phyloP scores from a whole-genome alignment of 2,329 filamentous ascomycete species.

The Microdochium bolleyi region DNA sequence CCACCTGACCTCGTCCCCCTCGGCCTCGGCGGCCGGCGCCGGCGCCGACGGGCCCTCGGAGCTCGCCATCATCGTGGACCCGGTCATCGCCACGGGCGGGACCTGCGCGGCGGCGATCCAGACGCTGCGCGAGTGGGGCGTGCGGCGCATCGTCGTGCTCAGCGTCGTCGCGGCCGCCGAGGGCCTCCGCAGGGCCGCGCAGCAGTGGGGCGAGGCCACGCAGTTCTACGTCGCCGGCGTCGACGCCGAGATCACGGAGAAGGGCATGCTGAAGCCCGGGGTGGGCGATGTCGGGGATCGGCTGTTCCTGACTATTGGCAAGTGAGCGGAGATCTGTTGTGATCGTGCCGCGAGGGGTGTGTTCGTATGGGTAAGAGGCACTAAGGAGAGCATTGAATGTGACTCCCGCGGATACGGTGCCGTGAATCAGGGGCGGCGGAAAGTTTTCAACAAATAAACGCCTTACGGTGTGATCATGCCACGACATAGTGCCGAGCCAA shows the following conservation, averaged over 20 bases:
- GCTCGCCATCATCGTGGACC: constrained; percentile 81
- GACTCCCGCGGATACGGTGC: no score
- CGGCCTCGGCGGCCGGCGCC: constrained; percentile 26
- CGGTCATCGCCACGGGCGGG: constrained; percentile 87
- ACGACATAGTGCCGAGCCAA: no score
- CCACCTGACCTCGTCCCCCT: constrained; percentile 38
- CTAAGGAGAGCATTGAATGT: neutral
- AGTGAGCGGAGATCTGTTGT: no score
- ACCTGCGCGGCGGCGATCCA: constrained; percentile 87
- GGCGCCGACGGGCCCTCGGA: constrained; percentile 21
- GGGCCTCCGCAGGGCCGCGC: constrained; percentile 65
- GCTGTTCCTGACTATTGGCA: constrained; percentile 81
- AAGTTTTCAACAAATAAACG: no score
- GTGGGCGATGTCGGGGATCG: constrained; percentile 87
- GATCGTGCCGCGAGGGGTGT: no score
- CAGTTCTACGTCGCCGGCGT: constrained; percentile 79
- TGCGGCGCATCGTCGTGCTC: constrained; percentile 70
- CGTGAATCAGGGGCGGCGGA: no score
- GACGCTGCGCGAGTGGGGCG: constrained; percentile 84
- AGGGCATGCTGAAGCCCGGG: constrained; percentile 86
- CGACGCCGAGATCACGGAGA: constrained; percentile 63
- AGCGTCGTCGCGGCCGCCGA: constrained; percentile 64
- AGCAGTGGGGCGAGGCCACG: constrained; percentile 68
- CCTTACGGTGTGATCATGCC: no score
- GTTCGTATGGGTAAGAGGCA: neutral